Evolutionary conservation across 106 monocot genomes (phyloP), one percentile per base, ranked within the genome.

Genomic region (Platanthera zijinensis): DNA sequence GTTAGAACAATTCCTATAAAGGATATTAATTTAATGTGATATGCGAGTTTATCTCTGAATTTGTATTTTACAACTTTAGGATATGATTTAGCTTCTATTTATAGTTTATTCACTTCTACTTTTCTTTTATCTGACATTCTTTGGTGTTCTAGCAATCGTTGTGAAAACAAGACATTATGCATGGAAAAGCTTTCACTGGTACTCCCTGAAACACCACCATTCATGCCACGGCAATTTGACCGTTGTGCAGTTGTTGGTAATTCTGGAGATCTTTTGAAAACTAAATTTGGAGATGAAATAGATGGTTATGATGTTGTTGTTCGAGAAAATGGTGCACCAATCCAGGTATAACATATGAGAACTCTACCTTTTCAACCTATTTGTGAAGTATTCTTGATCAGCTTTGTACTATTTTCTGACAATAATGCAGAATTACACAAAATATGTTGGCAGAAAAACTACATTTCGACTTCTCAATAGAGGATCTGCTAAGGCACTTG

Each of bases 401-500:
- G 48, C 13, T 30, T 10, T 73, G 32, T 47, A 28, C 64, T 47
- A 46, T 75, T 67, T 49, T 53, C 51, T 75, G 59, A 83, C 74
- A 12, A 46, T 82, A 57, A 73, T 54, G 71, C 85, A 99, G 97
- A 92, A 94, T 71, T 99, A 94, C 69, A 92, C 91, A 1, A 83
- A 90, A 76, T 87, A 86, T 81, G 94, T 94, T 63, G 97, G 97
- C 17, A 86, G 69, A 56, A 94, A 94, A 78, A 94, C 94, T 81
- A 99, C 91, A 56, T 99, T 90, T 84, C 93, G 97, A 8, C 93
- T 99, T 82, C 89, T 99, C 52, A 99, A 99, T 79, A 91, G 97
- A 89, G 97, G 97, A 82, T 99, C 97, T 79, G 97, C 97, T 53
- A 99, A 99, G 84, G 94, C 97, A 79, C 89, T 99, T 74, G 94